Percentiles rank a stretch among this genome's conserved stretches.
phyloP scores from a whole-genome alignment of 2,329 filamentous ascomycete genomes.

The Mycocentrospora acerina region DNA sequence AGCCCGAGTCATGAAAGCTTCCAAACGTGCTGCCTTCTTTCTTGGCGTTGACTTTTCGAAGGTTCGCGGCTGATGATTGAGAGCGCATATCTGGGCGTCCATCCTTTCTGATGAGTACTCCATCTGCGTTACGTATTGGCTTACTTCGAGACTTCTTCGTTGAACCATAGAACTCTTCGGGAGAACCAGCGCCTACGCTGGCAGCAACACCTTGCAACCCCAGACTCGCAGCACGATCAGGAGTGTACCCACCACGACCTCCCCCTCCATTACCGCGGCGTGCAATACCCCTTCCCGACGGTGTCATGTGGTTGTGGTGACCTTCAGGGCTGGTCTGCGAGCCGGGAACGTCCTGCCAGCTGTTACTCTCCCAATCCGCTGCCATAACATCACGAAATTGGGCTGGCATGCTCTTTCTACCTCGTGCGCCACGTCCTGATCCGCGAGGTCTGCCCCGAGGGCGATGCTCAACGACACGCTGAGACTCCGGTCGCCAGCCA shows the following conservation, averaged over 20 bases:
- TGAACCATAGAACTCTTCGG: conserved; percentile 40
- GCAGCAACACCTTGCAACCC: conserved; percentile 30
- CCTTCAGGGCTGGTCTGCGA: conserved; percentile 42
- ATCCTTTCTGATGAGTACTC: conserved; percentile 54
- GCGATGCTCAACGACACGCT: conserved; percentile 31
- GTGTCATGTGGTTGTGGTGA: conserved; percentile 34
- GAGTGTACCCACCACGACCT: conserved; percentile 24
- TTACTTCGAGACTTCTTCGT: conserved; percentile 54
- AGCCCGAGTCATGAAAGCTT: conserved; percentile 15
- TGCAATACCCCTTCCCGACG: conserved; percentile 28
- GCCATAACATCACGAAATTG: conserved; percentile 31
- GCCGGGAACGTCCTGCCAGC: conserved; percentile 37
- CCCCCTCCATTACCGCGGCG: conserved; percentile 40
- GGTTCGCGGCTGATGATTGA: conserved; percentile 54
- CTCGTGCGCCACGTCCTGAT: conserved; percentile 40
- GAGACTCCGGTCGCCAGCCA: conserved; percentile 35
- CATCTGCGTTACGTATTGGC: conserved; percentile 52
- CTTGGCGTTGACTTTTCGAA: conserved; percentile 53
- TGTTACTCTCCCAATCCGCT: conserved; percentile 46
- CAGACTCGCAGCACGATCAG: conserved; percentile 28
- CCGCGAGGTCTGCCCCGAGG: conserved; percentile 42
- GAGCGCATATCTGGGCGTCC: conserved; percentile 54
- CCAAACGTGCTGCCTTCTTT: conserved; percentile 44
- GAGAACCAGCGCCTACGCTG: conserved; percentile 23
- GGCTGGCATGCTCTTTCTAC: conserved; percentile 41